Evolutionary conservation across 1,139 yeast species (phyloP).

Genomic region (Nadsonia commutata): DNA sequence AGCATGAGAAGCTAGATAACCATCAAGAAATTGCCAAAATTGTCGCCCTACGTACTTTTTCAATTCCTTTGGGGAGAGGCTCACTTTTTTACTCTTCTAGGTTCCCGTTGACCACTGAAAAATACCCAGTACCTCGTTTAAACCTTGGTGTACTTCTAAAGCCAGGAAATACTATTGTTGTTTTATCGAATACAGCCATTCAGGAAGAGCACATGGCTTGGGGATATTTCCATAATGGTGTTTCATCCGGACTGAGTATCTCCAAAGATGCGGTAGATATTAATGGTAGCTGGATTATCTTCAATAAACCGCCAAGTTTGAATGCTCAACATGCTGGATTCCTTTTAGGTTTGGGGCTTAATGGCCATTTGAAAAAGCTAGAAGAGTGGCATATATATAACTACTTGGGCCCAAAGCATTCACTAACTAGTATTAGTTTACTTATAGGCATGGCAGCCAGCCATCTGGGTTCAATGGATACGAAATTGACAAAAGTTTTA

Average conservation of each 20-base stretch:
- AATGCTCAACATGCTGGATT: conserved; percentile 91
- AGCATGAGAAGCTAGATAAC: conserved; percentile 39
- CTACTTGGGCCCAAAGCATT: conserved; percentile 81
- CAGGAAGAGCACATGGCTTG: conserved; percentile 44
- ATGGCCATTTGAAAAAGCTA: conserved; percentile 68
- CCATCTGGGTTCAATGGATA: conserved; percentile 67
- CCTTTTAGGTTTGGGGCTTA: conserved; percentile 77
- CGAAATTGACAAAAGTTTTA: conserved; percentile 74
- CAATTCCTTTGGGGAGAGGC: conserved; percentile 69
- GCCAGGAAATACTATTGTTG: conserved; percentile 54
- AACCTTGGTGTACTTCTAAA: conserved; percentile 53
- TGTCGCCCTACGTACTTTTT: conserved; percentile 57
- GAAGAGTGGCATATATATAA: conserved; percentile 98
- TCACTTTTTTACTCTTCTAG: conserved; percentile 57
- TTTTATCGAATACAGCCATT: conserved; percentile 41
- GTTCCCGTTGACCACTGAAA: conserved; percentile 70
- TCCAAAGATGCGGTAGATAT: conserved; percentile 57
- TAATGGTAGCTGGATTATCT: conserved; percentile 84
- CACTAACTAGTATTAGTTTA: conserved; percentile 72
- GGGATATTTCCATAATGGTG: conserved; percentile 93
- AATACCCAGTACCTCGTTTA: conserved; percentile 64
- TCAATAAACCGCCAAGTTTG: conserved; percentile 59
- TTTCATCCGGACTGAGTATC: conserved; percentile 69
- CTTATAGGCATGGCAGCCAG: conserved; percentile 91
- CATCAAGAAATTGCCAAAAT: conserved; percentile 54